phyloP scores from a whole-genome alignment of 2,329 filamentous ascomycete genomes.

The Alternaria consortialis region DNA sequence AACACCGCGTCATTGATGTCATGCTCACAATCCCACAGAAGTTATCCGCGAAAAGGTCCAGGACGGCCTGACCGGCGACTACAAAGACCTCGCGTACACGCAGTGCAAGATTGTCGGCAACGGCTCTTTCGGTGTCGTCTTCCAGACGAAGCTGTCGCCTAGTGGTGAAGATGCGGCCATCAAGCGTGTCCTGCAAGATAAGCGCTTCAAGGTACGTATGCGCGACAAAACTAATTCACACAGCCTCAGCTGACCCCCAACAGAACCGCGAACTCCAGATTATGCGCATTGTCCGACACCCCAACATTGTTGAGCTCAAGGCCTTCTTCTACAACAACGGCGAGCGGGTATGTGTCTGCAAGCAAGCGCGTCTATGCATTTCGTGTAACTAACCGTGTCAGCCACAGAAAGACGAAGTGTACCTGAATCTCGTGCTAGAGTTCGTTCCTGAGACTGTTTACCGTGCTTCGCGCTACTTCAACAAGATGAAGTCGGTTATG shows the following conservation, averaged over 20 bases:
- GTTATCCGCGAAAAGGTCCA: constrained; percentile 99
- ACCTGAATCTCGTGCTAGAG: constrained; percentile 97
- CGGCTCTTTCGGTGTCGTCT: constrained; percentile 97
- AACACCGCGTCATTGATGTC: constrained; percentile 13
- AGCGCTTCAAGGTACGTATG: constrained; percentile 90
- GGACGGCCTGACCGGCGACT: constrained; percentile 96
- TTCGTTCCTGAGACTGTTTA: constrained; percentile 99
- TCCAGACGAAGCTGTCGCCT: constrained; percentile 98
- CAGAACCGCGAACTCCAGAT: constrained; percentile 99
- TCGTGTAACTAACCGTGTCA: constrained; percentile 43
- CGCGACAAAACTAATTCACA: constrained; percentile 22
- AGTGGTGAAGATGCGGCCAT: constrained; percentile 98
- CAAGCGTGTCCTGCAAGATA: constrained; percentile 98
- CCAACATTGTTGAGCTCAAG: constrained; percentile 98
- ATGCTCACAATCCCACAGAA: constrained; percentile 67
- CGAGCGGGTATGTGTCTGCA: constrained; percentile 76
- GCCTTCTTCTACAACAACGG: constrained; percentile 99
- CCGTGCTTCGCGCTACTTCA: constrained; percentile 97
- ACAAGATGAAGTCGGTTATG: constrained; percentile 99
- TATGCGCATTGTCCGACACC: constrained; percentile 98
- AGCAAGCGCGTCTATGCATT: constrained; percentile 18
- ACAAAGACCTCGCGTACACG: constrained; percentile 95
- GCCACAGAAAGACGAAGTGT: constrained; percentile 84
- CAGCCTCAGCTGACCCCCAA: constrained; percentile 36
- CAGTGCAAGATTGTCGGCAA: constrained; percentile 99